phyloP scores from a whole-genome alignment of 805 yeast species.

The Millerozyma acaciae region DNA sequence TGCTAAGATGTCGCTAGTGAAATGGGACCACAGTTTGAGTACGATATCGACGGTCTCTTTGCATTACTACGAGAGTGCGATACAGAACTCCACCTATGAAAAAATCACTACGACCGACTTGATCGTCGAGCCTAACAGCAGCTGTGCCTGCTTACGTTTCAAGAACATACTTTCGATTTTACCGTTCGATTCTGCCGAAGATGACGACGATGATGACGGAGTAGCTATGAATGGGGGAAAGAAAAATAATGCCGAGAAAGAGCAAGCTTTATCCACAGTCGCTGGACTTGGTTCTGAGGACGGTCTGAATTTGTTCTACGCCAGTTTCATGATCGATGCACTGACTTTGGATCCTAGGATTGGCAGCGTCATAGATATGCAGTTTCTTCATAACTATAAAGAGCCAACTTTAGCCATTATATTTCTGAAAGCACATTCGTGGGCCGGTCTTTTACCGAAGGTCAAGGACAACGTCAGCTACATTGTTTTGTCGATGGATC shows the following conservation, averaged over 20 bases:
- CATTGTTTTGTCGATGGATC: slow-evolving; percentile 65
- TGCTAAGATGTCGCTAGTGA: slow-evolving; percentile 75
- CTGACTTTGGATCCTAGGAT: slow-evolving; percentile 54
- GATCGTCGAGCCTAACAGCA: slow-evolving; percentile 57
- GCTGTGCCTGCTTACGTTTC: slow-evolving; percentile 55
- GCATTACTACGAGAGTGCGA: slow-evolving; percentile 78
- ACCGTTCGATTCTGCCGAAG: slow-evolving; percentile 51
- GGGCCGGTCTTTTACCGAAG: slow-evolving; percentile 73
- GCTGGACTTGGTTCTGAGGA: slow-evolving; percentile 5
- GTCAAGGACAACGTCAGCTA: slow-evolving; percentile 60
- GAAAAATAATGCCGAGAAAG: slow-evolving; percentile 6
- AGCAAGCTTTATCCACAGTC: slow-evolving; percentile 4
- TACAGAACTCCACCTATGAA: slow-evolving; percentile 48
- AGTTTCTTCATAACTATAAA: slow-evolving; percentile 67
- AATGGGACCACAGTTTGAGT: slow-evolving; percentile 58
- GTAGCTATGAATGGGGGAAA: slow-evolving; percentile 13
- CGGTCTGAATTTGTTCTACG: slow-evolving; percentile 29
- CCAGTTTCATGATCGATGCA: slow-evolving; percentile 60
- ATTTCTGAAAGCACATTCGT: slow-evolving; percentile 51
- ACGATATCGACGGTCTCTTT: slow-evolving; percentile 69
- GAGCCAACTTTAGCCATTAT: slow-evolving; percentile 80
- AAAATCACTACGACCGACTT: slow-evolving; percentile 41
- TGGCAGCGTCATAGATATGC: slow-evolving; percentile 63
- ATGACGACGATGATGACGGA: slow-evolving; percentile 28
- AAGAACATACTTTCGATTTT: slow-evolving; percentile 69